Conservation (phyloP, 1,284 basidiomycete species). For the Pascua guehoae region DNA sequence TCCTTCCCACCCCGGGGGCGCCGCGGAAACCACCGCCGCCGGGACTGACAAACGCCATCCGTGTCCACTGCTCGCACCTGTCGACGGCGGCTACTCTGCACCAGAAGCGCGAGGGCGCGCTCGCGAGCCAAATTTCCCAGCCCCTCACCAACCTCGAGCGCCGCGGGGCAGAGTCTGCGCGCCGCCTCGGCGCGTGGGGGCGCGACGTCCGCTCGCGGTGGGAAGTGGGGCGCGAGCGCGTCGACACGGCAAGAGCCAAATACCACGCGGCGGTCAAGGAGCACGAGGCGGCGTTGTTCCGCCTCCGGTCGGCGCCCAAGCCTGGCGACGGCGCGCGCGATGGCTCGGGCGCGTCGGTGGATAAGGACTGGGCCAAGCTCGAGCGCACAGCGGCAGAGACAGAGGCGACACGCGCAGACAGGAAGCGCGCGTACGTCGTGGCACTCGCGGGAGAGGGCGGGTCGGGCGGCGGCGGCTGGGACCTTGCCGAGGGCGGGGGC, state of each 20-base stretch:
- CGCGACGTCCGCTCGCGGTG: conserved; percentile 20
- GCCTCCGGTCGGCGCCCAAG: conserved; percentile 10
- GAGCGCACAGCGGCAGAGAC: conserved; percentile 15
- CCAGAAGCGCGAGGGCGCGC: conserved; percentile 13
- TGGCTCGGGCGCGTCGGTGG: background rate
- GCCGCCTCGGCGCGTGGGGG: conserved; percentile 13
- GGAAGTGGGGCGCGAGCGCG: conserved; percentile 15
- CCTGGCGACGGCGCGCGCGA: conserved; percentile 3
- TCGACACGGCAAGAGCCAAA: conserved; percentile 16
- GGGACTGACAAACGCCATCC: conserved; percentile 12
- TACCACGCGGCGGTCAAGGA: conserved; percentile 14
- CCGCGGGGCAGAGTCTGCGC: conserved; percentile 11
- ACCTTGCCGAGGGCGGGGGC: conserved; percentile 18
- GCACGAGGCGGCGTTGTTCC: conserved; percentile 8
- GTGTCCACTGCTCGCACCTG: conserved; percentile 14
- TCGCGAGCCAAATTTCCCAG: conserved; percentile 15
- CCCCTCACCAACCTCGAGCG: conserved; percentile 16
- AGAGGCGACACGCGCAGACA: conserved; percentile 11
- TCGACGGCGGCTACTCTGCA: conserved; percentile 14
- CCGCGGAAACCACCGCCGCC: conserved; percentile 10
- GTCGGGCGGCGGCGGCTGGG: conserved; percentile 16
- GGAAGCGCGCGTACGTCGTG: conserved; percentile 21
- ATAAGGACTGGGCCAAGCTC: conserved; percentile 14
- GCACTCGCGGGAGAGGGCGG: conserved; percentile 19
- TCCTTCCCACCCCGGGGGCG: conserved; percentile 5